These are phyloP conservation scores for Tylopilus balloui DNA, from an alignment of 768 basidiomycete genomes.

Conservation along the genomic window DNA sequence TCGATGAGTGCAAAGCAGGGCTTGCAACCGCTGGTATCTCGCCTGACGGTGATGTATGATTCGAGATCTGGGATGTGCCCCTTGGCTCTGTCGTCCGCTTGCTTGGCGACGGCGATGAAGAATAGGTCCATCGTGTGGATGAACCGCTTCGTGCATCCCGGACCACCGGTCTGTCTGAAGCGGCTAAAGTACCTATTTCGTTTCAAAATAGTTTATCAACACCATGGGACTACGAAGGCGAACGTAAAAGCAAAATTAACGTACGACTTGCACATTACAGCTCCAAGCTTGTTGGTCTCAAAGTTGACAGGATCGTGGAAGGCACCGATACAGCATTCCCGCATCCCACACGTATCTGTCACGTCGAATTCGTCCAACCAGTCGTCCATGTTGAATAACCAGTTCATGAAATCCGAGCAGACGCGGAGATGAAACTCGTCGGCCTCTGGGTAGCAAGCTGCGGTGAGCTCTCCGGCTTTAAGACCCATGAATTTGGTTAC, in stretches of 20 bases:
- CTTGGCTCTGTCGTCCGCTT: constrained; percentile 41
- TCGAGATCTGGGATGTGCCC: constrained; percentile 42
- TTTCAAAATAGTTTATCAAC: constrained; percentile 3
- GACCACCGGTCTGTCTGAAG: constrained; percentile 35
- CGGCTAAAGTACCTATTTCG: constrained; percentile 35
- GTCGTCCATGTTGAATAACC: constrained; percentile 40
- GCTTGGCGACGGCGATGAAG: constrained; percentile 38
- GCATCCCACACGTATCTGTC: constrained; percentile 29
- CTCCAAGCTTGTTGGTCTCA: constrained; percentile 27
- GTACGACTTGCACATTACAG: constrained; percentile 33
- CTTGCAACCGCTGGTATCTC: constrained; percentile 51
- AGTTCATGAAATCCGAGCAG: constrained; percentile 62
- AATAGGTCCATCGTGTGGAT: constrained; percentile 40
- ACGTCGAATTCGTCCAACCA: constrained; percentile 38
- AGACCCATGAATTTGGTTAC: constrained; percentile 46
- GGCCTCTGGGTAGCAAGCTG: constrained; percentile 56
- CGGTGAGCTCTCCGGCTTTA: constrained; percentile 63
- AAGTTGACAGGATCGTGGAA: constrained; percentile 29
- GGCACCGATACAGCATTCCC: constrained; percentile 27
- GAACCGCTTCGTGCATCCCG: constrained; percentile 38
- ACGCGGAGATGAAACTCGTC: constrained; percentile 56
- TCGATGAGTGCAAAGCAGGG: constrained; percentile 51
- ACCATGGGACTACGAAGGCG: neutral
- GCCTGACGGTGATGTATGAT: constrained; percentile 48
- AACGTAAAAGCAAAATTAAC: constrained; percentile 8